A percentile compares a stretch with the other conserved stretches of the same genome.
These are phyloP conservation scores for Rachicladosporium sp. DNA, from an alignment of 2,329 filamentous ascomycete genomes.

Conservation along the genomic window DNA sequence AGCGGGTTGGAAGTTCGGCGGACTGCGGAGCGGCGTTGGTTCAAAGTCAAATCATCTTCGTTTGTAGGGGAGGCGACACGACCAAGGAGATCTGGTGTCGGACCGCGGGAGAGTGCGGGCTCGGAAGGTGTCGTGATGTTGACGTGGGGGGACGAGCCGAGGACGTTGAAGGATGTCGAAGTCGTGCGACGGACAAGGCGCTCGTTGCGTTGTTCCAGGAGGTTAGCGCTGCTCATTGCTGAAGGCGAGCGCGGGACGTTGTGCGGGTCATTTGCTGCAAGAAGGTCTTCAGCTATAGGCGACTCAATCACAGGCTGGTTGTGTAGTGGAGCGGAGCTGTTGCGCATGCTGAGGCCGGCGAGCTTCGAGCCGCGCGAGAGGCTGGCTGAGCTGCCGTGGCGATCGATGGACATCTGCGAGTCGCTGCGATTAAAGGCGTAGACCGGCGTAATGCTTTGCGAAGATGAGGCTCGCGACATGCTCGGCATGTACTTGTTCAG, in stretches of 20 bases:
- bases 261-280: constrained; percentile 5
- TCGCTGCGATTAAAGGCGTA: constrained; percentile 10
- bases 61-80: constrained; percentile 21
- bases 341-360: constrained; percentile 14
- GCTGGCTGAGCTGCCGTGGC: constrained; percentile 7
- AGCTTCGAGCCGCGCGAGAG: constrained; percentile 2
- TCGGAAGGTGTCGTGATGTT: constrained; percentile 6
- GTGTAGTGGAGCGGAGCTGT: constrained; percentile 21
- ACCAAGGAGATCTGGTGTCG: background rate
- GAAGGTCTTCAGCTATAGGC: constrained; percentile 21
- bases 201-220: constrained; percentile 43
- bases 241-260: constrained; percentile 11
- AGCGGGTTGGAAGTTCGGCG: constrained; percentile 14
- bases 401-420: constrained; percentile 6
- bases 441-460: constrained; percentile 7
- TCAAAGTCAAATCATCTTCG: constrained; percentile 59
- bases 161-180: constrained; percentile 26
- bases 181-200: constrained; percentile 33
- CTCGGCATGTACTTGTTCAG: background rate
- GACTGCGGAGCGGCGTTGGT: constrained; percentile 41
- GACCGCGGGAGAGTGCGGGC: background rate
- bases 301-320: constrained; percentile 25
- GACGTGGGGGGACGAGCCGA: constrained; percentile 20
- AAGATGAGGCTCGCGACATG: constrained; percentile 1
- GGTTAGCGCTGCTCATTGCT: constrained; percentile 27